A percentile compares a stretch with the other conserved stretches of the same genome.
Conservation (phyloP, 78 protist species). For the Anaeramoeba ignava region DNA sequence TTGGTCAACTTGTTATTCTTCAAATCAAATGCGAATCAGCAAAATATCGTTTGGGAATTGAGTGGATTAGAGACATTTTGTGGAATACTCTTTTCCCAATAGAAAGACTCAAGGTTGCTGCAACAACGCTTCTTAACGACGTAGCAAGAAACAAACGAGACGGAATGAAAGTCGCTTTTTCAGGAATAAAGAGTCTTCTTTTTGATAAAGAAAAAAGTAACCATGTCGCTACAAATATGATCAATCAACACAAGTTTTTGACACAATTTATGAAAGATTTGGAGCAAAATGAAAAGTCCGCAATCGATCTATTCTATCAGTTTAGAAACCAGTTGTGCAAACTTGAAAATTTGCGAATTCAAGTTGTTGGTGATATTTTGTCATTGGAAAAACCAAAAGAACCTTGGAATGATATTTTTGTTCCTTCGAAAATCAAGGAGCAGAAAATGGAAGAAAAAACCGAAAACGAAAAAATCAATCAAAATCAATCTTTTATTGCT, state of each 20-base stretch:
- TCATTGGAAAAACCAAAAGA: neutral
- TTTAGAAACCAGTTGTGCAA: neutral
- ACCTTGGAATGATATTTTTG: neutral
- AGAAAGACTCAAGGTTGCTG: neutral
- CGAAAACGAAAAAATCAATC: neutral
- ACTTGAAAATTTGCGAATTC: neutral
- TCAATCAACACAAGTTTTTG: neutral
- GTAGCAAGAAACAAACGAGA: neutral
- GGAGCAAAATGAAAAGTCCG: neutral
- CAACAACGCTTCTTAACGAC: neutral
- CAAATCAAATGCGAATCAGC: neutral
- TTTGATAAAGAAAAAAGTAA: neutral
- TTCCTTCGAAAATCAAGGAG: neutral
- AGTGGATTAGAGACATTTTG: neutral
- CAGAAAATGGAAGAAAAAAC: neutral
- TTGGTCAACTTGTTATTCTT: neutral
- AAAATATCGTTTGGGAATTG: neutral
- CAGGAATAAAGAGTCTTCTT: neutral
- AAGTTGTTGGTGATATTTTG: neutral
- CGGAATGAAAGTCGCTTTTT: neutral
- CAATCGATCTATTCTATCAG: neutral
- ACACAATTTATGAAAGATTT: neutral
- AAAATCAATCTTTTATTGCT: too few relatives aligned
- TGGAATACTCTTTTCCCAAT: neutral
- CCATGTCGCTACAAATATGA: neutral